Conservation (phyloP, 2,329 filamentous ascomycete genomes). For the Graphium sp. region DNA sequence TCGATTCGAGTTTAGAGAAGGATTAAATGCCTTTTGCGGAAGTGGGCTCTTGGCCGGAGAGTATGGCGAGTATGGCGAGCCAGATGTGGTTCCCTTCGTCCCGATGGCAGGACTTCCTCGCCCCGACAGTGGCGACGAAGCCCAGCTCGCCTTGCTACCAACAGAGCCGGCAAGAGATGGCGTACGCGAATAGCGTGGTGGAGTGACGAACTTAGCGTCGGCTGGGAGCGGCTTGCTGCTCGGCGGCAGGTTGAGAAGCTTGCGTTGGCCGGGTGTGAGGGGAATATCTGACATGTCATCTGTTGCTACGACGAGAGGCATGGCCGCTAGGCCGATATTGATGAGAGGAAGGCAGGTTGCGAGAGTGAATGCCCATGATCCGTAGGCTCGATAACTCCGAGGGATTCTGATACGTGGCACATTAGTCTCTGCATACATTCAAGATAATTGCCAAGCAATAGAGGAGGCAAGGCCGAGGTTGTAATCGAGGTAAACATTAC, state of each 20-base stretch:
- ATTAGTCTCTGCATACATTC: no score
- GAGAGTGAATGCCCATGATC: constrained; percentile 24
- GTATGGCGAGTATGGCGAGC: no score
- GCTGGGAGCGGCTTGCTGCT: constrained; percentile 46
- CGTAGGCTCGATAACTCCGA: no score
- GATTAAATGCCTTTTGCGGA: constrained; percentile 49
- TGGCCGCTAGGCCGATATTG: constrained; percentile 55
- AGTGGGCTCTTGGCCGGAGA: constrained; percentile 33
- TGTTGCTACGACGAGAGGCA: constrained; percentile 55
- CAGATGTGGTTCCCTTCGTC: constrained; percentile 17
- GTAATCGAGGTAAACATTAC: constrained; percentile 15
- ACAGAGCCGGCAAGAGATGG: constrained; percentile 47
- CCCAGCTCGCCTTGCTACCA: constrained; percentile 38
- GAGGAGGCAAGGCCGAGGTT: constrained; percentile 13
- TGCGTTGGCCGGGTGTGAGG: constrained; percentile 52
- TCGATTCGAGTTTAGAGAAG: constrained; percentile 28
- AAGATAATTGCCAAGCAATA: neutral
- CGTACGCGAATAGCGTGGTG: constrained; percentile 71
- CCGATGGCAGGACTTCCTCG: constrained; percentile 28
- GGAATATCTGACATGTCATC: constrained; percentile 82
- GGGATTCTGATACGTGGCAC: constrained; percentile 19
- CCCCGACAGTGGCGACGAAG: constrained; percentile 40
- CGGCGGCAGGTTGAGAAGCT: constrained; percentile 65
- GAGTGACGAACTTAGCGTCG: constrained; percentile 56
- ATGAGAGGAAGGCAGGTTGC: constrained; percentile 42